phyloP scores from a whole-genome alignment of 768 basidiomycete genomes.

The Collybiopsis confluens region DNA sequence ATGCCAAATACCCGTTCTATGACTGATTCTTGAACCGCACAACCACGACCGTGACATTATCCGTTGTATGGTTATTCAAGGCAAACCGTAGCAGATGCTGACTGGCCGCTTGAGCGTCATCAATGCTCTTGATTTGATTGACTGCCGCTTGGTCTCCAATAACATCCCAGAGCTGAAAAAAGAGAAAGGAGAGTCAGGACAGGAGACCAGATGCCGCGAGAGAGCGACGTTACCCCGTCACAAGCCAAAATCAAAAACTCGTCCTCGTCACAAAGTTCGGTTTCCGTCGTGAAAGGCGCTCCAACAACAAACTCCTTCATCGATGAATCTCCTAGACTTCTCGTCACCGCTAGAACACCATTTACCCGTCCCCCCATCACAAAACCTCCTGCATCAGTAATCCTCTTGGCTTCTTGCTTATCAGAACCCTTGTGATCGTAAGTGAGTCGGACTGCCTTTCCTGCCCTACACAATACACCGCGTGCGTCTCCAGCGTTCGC shows the following conservation, averaged over 20 bases:
- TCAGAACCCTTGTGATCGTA: slow-evolving; percentile 99
- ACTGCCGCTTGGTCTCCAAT: slow-evolving; percentile 87
- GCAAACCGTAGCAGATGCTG: slow-evolving; percentile 76
- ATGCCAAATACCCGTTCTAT: neutral
- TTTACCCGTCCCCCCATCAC: slow-evolving; percentile 99
- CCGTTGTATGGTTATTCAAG: slow-evolving; percentile 82
- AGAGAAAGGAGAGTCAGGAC: slow-evolving; percentile 10
- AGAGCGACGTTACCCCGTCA: slow-evolving; percentile 74
- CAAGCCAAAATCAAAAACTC: slow-evolving; percentile 96
- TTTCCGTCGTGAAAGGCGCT: slow-evolving; percentile 97
- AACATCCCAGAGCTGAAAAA: slow-evolving; percentile 89
- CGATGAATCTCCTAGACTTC: slow-evolving; percentile 92
- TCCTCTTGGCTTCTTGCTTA: slow-evolving; percentile 95
- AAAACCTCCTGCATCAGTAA: slow-evolving; percentile 96
- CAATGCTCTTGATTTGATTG: slow-evolving; percentile 68
- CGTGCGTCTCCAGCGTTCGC: slow-evolving; percentile 98
- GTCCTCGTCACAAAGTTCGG: slow-evolving; percentile 83
- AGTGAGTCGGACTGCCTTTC: slow-evolving; percentile 87
- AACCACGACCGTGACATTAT: slow-evolving; percentile 92
- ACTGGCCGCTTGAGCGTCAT: slow-evolving; percentile 82
- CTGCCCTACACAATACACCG: slow-evolving; percentile 87
- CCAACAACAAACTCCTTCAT: slow-evolving; percentile 99
- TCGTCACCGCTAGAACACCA: slow-evolving; percentile 93
- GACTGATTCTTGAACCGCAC: slow-evolving; percentile 70
- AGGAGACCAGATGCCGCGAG: slow-evolving; percentile 5